phyloP scores from a whole-genome alignment of 1,284 basidiomycete species.

The Exobasidium cylindrosporum region DNA sequence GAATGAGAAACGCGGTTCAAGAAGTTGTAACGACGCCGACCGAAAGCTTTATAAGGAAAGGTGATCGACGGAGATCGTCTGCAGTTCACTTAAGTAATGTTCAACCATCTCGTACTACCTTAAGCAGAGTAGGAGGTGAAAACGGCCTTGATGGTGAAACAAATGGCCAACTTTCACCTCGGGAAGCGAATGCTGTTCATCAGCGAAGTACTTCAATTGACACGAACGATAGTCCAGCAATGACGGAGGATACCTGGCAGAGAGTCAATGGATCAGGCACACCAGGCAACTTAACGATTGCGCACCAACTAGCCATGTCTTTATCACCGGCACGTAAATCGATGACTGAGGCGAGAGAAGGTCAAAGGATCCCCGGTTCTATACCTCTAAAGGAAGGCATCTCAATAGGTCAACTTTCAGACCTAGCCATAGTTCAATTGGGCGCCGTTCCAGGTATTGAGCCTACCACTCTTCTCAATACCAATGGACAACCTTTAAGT shows the following conservation, averaged over 20 bases:
- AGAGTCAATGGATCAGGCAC: not conserved
- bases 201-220: not conserved
- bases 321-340: not conserved
- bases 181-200: not conserved
- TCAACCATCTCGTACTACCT: too few species aligned
- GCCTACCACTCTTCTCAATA: conserved; percentile 32
- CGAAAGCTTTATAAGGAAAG: not conserved
- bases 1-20: not conserved
- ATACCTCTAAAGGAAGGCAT: not conserved
- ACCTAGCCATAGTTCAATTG: conserved; percentile 31
- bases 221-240: not conserved
- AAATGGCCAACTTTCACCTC: not conserved
- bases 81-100: not conserved
- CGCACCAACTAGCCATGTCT: not conserved
- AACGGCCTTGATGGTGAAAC: not conserved
- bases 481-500: conserved; percentile 41
- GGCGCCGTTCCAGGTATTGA: conserved; percentile 31
- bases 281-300: not conserved
- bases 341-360: not conserved
- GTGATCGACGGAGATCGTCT: not conserved
- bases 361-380: not conserved
- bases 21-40: not conserved
- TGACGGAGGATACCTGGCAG: not conserved
- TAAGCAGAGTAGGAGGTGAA: too few species aligned
- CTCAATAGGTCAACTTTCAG: conserved; percentile 21